Conservation (phyloP, 192 early-diverging fungal species). For the Coemansia sp. region DNA sequence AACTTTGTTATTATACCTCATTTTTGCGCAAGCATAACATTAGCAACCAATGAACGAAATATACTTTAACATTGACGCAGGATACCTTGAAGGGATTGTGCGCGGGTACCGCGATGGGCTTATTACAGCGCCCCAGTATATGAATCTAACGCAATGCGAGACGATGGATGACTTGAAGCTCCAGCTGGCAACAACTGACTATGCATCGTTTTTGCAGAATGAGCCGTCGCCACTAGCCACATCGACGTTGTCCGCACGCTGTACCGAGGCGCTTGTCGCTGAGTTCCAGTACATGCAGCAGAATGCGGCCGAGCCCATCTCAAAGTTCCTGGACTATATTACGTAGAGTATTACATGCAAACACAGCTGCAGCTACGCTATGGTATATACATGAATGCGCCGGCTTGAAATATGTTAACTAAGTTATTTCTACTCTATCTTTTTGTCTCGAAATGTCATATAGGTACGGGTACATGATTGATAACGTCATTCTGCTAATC, state of each 20-base stretch:
- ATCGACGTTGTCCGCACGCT: constrained; percentile 85
- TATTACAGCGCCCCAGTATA: constrained; percentile 75
- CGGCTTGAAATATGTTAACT: too few relatives aligned
- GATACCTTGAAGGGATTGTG: constrained; percentile 92
- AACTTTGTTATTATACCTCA: neutral
- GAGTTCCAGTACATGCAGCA: constrained; percentile 92
- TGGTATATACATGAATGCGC: neutral
- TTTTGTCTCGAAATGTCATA: neutral
- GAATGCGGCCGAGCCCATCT: constrained; percentile 78
- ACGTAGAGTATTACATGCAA: constrained; percentile 58
- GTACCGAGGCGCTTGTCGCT: constrained; percentile 82
- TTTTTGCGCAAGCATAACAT: neutral
- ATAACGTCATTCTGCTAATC: constrained; percentile 97
- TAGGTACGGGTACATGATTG: constrained; percentile 92
- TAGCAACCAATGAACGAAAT: constrained; percentile 41
- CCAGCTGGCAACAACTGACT: constrained; percentile 93
- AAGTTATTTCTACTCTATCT: too few relatives aligned
- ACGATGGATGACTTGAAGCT: constrained; percentile 96
- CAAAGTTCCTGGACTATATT: constrained; percentile 94
- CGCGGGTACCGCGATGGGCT: constrained; percentile 92
- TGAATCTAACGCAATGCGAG: constrained; percentile 97
- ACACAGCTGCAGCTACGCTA: neutral
- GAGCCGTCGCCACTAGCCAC: constrained; percentile 95
- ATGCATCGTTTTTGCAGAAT: constrained; percentile 90
- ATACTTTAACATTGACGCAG: constrained; percentile 84